Evolutionary conservation across 2,329 filamentous ascomycete genomes (phyloP).

Genomic region (Colletotrichum phormii): DNA sequence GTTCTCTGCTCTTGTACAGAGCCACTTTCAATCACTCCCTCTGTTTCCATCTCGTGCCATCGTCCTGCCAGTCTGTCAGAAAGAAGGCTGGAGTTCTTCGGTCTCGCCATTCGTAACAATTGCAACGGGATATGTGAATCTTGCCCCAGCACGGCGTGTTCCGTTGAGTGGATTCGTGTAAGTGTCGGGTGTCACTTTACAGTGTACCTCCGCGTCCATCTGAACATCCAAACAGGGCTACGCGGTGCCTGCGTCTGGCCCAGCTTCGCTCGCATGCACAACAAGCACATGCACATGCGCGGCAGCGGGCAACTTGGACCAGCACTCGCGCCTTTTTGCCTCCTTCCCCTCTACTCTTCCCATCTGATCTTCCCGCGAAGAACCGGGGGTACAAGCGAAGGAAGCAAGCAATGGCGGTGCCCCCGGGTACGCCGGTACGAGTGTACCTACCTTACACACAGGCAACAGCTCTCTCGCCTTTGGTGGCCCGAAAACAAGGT

Average conservation of each 20-base stretch:
- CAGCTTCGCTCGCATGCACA: background rate
- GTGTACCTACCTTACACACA: background rate
- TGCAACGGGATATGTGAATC: background rate
- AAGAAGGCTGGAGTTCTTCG: background rate
- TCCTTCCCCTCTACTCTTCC: background rate
- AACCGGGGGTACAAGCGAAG: background rate
- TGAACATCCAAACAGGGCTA: background rate
- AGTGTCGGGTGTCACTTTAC: background rate
- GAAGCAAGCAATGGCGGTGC: background rate
- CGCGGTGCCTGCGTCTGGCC: background rate
- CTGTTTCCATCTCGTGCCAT: background rate
- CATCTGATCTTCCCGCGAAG: slow-evolving; percentile 7
- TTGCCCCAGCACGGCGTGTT: background rate
- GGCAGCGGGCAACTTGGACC: background rate
- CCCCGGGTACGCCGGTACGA: slow-evolving; percentile 6
- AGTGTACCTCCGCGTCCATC: background rate
- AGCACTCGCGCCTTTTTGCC: background rate
- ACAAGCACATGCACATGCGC: background rate
- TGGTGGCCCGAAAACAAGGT: slow-evolving; percentile 3
- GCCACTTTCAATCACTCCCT: background rate
- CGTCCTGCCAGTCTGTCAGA: too few relatives aligned
- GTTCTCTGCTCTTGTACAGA: background rate
- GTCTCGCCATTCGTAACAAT: background rate
- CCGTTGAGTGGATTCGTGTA: background rate
- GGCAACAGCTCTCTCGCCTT: background rate